Conservation (phyloP, 2,329 filamentous ascomycete genomes). For the Ophiocordyceps robertsii region DNA sequence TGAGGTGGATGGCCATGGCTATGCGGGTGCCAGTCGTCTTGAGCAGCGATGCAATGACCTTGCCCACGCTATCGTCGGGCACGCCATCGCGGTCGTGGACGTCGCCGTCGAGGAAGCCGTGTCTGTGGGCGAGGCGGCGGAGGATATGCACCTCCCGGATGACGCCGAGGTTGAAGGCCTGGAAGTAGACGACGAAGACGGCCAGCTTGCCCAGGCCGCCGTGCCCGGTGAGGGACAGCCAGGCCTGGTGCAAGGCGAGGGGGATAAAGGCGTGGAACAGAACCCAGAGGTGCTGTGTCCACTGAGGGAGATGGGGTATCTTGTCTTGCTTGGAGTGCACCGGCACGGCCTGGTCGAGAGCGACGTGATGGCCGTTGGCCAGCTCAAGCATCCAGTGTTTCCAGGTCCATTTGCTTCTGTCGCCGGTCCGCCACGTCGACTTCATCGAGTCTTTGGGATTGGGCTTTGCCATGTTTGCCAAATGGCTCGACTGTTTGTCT, state of each 20-base stretch:
- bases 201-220: conserved; percentile 14
- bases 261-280: conserved; percentile 22
- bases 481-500: too few species aligned
- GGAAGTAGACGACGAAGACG: conserved; percentile 22
- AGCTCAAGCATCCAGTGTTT: conserved; percentile 19
- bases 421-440: conserved; percentile 21
- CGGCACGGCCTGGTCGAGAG: neutral
- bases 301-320: conserved; percentile 23
- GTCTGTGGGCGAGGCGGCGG: conserved; percentile 20
- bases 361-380: neutral
- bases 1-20: conserved; percentile 16
- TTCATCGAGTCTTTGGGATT: conserved; percentile 15
- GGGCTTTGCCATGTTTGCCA: neutral
- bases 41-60: conserved; percentile 18
- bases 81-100: conserved; percentile 27
- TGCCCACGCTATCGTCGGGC: conserved; percentile 22
- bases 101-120: conserved; percentile 30
- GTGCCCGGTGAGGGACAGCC: conserved; percentile 14
- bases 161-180: conserved; percentile 23
- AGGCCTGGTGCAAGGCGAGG: conserved; percentile 22
- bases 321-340: conserved; percentile 23
- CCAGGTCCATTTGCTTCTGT: conserved; percentile 15
- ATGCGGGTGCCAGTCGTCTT: conserved; percentile 18
- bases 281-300: conserved; percentile 23
- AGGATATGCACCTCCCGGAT: conserved; percentile 25